Conservation (phyloP, 2,329 filamentous ascomycete species). For the Xylariaceae sp. region DNA sequence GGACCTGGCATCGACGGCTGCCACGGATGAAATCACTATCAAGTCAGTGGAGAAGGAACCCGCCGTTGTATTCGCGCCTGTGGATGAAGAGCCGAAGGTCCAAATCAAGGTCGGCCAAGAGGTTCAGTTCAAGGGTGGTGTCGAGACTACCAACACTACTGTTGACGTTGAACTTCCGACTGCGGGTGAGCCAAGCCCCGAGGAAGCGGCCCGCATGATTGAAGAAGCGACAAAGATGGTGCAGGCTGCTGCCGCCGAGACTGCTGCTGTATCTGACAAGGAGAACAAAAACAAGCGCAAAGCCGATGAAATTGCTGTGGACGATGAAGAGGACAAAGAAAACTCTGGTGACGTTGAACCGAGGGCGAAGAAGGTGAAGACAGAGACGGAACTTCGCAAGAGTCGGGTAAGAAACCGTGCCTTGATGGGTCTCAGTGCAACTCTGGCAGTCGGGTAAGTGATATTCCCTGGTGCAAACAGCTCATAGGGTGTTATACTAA, state of each 20-base stretch:
- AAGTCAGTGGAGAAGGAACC: conserved; percentile 49
- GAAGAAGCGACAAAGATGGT: conserved; percentile 87
- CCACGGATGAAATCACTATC: conserved; percentile 33
- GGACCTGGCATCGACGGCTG: conserved; percentile 43
- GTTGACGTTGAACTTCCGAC: conserved; percentile 73
- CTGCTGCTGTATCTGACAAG: conserved; percentile 32
- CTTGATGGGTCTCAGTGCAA: conserved; percentile 79
- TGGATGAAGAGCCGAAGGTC: conserved; percentile 56
- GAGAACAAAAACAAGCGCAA: conserved; percentile 66
- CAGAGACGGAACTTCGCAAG: conserved; percentile 76
- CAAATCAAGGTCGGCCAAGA: conserved; percentile 66
- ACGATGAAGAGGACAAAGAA: conserved; percentile 55
- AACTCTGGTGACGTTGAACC: conserved; percentile 45
- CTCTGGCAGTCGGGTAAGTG: conserved; percentile 85
- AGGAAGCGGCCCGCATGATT: conserved; percentile 79
- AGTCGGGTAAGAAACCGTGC: conserved; percentile 84
- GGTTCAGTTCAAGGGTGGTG: conserved; percentile 43
- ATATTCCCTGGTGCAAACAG: background rate
- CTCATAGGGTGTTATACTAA: background rate
- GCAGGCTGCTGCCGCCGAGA: conserved; percentile 57
- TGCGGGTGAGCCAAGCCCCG: conserved; percentile 65
- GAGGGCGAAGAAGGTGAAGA: conserved; percentile 71
- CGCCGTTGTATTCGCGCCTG: conserved; percentile 42
- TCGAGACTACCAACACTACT: conserved; percentile 66
- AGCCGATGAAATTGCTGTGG: conserved; percentile 65